A percentile compares a stretch with the other conserved stretches of the same genome.
phyloP scores from a whole-genome alignment of 352 stramenopile species.

The Pythium phragmitis region DNA sequence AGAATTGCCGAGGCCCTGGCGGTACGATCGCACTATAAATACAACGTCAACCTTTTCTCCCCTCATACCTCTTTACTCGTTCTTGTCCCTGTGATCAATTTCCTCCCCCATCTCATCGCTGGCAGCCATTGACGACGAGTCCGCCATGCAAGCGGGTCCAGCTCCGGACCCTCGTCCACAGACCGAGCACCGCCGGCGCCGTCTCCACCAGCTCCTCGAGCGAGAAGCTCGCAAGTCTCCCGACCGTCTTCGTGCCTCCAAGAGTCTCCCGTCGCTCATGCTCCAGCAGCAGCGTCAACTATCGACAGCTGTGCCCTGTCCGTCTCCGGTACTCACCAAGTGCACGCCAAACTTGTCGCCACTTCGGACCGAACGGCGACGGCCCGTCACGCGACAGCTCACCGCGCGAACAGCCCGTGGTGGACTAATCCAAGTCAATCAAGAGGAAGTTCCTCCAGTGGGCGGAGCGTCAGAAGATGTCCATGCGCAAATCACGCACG shows the following conservation, averaged over 20 bases:
- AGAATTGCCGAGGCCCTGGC: slow-evolving; percentile 20
- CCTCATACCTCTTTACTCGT: not conserved
- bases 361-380: slow-evolving; percentile 12
- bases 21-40: slow-evolving; percentile 18
- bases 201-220: slow-evolving; percentile 22
- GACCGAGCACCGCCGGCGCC: slow-evolving; percentile 14
- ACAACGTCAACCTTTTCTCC: slow-evolving; percentile 9
- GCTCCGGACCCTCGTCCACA: too few species aligned
- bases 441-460: not conserved
- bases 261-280: slow-evolving; percentile 38
- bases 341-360: slow-evolving; percentile 20
- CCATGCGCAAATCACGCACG: slow-evolving; percentile 6
- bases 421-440: too few species aligned
- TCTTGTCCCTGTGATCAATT: not conserved
- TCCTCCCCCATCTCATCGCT: not conserved
- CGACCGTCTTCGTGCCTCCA: slow-evolving; percentile 21
- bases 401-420: slow-evolving; percentile 5
- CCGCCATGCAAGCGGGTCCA: not conserved
- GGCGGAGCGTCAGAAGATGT: not conserved
- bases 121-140: not conserved
- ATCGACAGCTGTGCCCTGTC: slow-evolving; percentile 1
- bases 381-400: slow-evolving; percentile 8
- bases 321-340: slow-evolving; percentile 19
- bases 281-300: slow-evolving; percentile 1
- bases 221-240: slow-evolving; percentile 16